These are phyloP conservation scores for Hibiscus mutabilis DNA, from an alignment of 345 rosid genomes.

Conservation along the genomic window DNA sequence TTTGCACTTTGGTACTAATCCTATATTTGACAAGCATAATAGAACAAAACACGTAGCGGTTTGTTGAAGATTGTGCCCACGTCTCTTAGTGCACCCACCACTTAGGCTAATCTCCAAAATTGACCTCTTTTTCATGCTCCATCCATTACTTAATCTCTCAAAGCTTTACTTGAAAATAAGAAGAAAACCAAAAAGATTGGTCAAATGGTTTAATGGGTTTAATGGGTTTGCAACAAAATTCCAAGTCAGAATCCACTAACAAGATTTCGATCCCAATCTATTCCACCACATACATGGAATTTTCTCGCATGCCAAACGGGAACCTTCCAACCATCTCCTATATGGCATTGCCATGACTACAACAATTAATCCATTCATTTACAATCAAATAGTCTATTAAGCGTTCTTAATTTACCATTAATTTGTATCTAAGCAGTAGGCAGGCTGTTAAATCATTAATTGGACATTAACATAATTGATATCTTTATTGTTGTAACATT, in stretches of 20 bases:
- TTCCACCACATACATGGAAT: background rate
- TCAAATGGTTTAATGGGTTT: background rate
- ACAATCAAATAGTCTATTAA: too few relatives aligned
- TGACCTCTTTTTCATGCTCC: too few relatives aligned
- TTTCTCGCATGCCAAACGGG: slow-evolving; percentile 5
- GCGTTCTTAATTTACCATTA: too few relatives aligned
- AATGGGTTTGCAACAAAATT: background rate
- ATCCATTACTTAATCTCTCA: too few relatives aligned
- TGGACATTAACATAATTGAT: too few relatives aligned
- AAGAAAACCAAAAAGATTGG: background rate
- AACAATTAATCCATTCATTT: too few relatives aligned
- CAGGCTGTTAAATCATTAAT: too few relatives aligned
- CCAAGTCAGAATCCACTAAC: slow-evolving; percentile 8
- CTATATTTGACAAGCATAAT: too few relatives aligned
- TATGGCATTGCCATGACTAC: background rate
- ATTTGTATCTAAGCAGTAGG: too few relatives aligned
- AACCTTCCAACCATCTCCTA: background rate
- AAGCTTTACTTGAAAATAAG: background rate
- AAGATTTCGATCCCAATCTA: background rate
- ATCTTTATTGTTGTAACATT: too few relatives aligned
- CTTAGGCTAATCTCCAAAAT: background rate
- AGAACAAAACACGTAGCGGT: too few relatives aligned
- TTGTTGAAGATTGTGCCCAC: background rate
- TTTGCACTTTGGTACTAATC: too few relatives aligned
- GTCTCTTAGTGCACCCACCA: background rate